Evolutionary conservation across 2,329 filamentous ascomycete genomes (phyloP), one percentile per base, ranked within the genome.

Genomic region (Corniculantispora saksenae): DNA sequence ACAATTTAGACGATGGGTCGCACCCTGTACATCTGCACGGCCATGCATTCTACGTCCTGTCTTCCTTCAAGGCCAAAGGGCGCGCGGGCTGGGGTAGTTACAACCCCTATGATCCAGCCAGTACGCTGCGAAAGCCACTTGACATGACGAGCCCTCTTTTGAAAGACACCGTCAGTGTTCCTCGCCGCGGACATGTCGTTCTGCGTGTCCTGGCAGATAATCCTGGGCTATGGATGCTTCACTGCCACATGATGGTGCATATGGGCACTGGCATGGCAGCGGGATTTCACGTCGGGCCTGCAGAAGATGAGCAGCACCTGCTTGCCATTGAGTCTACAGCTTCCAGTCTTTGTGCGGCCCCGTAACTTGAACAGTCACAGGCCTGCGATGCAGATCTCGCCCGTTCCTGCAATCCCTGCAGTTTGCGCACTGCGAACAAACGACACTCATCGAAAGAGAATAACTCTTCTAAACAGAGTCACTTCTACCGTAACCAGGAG

Each of bases 1-100:
- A 75, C 67, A 77, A 75, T 40, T 68, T 75, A 9, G 75, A 77
- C 43, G 74, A 76, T 54, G 73, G 74, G 1, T 67, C 70, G 17
- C 74, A 76, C 27, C 74, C 73, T 0, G 70, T 76, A 27, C 86
- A 89, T 73, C 74, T 89, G 0, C 88, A 89, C 72, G 84, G 84
- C 0, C 80, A 86, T 70, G 77, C 78, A 58, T 85, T 87, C 72
- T 81, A 84, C 66, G 76, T 83, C 9, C 58, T 76, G 27, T 67
- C 70, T 1, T 69, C 70, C 0, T 69, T 65, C 23, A 48, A 67
- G 13, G 67, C 69, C n/a, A 66, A 69, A 3, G 67, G 68, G 12
- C 67, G 67, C 3, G 60, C 32, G 21, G 68, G 72, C 23, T 70
- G 70, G 63, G 72, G 71, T 7, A 72, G 69, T 64, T 73, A 71